Evolutionary conservation across 305 asterid genomes (phyloP).

Genomic region (Solanum chacoense): DNA sequence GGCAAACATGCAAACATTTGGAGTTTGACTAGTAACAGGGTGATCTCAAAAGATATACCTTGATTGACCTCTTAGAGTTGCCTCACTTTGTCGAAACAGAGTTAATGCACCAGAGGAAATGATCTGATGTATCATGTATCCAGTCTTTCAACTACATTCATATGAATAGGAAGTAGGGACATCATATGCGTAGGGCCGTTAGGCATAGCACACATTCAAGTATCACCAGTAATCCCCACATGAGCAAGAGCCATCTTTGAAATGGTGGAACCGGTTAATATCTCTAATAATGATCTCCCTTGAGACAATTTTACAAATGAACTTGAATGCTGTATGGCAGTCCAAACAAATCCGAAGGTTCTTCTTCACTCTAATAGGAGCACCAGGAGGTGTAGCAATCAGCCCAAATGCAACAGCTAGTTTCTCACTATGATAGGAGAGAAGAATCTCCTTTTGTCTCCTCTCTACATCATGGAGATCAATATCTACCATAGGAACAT

Average conservation of each 20-base stretch:
- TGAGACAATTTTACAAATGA: conserved; percentile 58
- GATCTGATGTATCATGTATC: conserved; percentile 55
- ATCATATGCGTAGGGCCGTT: background rate
- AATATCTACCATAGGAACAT: conserved; percentile 57
- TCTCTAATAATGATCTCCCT: conserved; percentile 76
- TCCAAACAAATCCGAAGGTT: conserved; percentile 81
- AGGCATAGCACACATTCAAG: background rate
- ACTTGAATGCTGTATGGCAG: conserved; percentile 77
- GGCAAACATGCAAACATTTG: background rate
- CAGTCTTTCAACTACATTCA: background rate
- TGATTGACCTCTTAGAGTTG: background rate
- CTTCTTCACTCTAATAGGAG: conserved; percentile 80
- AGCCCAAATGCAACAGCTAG: conserved; percentile 81
- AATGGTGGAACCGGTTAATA: conserved; percentile 79
- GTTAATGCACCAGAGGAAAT: conserved; percentile 74
- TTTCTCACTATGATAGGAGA: conserved; percentile 74
- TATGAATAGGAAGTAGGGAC: background rate
- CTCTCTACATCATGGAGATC: conserved; percentile 65
- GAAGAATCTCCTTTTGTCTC: conserved; percentile 61
- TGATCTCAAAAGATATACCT: background rate
- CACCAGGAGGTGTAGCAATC: conserved; percentile 60
- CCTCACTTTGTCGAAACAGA: conserved; percentile 10
- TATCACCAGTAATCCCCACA: conserved; percentile 84
- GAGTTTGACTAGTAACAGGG: background rate
- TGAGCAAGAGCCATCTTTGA: conserved; percentile 71